Percentiles rank a stretch among this genome's conserved stretches.
phyloP scores from a whole-genome alignment of 2,329 filamentous ascomycete species.

The Didymella segeticola region DNA sequence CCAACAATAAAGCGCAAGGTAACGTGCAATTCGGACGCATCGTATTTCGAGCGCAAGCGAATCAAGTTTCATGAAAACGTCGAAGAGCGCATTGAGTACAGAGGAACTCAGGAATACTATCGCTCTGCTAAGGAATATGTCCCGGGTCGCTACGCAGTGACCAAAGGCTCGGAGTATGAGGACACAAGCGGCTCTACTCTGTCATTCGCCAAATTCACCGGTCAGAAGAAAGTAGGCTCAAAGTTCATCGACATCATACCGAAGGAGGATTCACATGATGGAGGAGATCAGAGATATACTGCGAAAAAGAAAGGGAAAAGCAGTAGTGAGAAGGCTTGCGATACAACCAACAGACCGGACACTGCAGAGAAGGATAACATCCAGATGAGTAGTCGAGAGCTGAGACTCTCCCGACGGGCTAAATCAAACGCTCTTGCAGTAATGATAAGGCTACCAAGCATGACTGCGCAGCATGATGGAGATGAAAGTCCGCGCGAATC shows the following conservation, averaged over 20 bases:
- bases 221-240: slow-evolving; percentile 30
- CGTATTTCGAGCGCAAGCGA: slow-evolving; percentile 17
- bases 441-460: not conserved
- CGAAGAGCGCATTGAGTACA: slow-evolving; percentile 28
- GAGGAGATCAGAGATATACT: not conserved
- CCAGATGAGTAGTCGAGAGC: not conserved
- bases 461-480: not conserved
- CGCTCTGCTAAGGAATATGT: slow-evolving; percentile 30
- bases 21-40: not conserved
- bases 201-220: slow-evolving; percentile 33
- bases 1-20: not conserved
- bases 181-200: slow-evolving; percentile 37
- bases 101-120: slow-evolving; percentile 20
- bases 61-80: slow-evolving; percentile 29
- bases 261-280: slow-evolving; percentile 22
- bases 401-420: not conserved
- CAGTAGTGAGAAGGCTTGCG: not conserved
- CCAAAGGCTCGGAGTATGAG: slow-evolving; percentile 31
- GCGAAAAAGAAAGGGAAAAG: not conserved
- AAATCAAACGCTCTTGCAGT: not conserved
- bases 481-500: not conserved
- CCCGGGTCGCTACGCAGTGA: slow-evolving; percentile 35
- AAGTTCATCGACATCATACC: slow-evolving; percentile 31
- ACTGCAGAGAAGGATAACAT: too few species aligned
- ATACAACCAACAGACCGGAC: not conserved